phyloP scores from a whole-genome alignment of 169 alveolate species.

The Babesia sp. region DNA sequence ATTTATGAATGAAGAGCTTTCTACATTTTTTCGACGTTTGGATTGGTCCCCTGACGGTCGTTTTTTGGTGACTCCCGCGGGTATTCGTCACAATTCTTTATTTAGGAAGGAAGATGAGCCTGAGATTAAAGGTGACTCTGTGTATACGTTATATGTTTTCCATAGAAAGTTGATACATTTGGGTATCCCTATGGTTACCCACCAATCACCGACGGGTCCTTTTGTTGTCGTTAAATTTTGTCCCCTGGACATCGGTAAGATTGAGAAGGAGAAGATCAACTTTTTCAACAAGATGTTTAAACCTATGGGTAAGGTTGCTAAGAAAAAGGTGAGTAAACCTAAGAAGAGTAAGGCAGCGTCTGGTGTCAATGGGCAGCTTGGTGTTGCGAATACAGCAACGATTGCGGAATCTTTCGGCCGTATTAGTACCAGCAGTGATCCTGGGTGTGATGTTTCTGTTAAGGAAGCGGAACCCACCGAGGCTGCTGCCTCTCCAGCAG shows the following conservation, averaged over 20 bases:
- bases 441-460: background rate
- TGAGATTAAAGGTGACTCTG: slow-evolving; percentile 13
- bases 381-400: background rate
- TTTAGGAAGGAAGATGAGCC: slow-evolving; percentile 12
- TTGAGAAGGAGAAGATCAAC: slow-evolving; percentile 46
- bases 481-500: background rate
- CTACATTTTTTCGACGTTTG: slow-evolving; percentile 85
- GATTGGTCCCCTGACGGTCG: slow-evolving; percentile 90
- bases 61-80: slow-evolving; percentile 85
- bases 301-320: background rate
- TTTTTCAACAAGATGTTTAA: slow-evolving; percentile 49
- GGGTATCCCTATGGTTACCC: slow-evolving; percentile 69
- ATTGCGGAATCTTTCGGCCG: background rate
- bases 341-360: background rate
- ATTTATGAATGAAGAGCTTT: slow-evolving; percentile 83
- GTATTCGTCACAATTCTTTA: slow-evolving; percentile 68
- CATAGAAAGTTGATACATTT: slow-evolving; percentile 52
- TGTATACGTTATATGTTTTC: slow-evolving; percentile 58
- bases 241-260: slow-evolving; percentile 32
- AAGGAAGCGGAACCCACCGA: too few relatives aligned
- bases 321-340: slow-evolving; percentile 1
- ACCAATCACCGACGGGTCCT: slow-evolving; percentile 70
- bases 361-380: background rate
- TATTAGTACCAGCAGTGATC: background rate
- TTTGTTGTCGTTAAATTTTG: slow-evolving; percentile 64